Base-by-base conservation (phyloP, 768 basidiomycete species). In the Naganishia vishniacii region DNA sequence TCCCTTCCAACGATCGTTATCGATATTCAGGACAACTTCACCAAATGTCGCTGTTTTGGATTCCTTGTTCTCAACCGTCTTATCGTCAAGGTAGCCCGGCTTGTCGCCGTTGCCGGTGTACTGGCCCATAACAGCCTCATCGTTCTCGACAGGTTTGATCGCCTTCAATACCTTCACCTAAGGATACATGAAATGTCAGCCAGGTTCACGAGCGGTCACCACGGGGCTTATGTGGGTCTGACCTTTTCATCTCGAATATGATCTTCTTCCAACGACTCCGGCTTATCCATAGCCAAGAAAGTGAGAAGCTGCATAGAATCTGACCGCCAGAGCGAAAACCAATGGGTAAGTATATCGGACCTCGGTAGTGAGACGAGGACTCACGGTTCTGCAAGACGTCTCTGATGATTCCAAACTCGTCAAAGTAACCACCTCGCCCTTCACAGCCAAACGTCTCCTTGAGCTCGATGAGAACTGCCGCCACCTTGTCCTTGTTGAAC, bases 351-450 rank as follows among this genome's bases (percentile, higher is more conserved):
- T n/a, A n/a, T n/a, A n/a, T n/a, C n/a, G n/a, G n/a, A n/a, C n/a
- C n/a, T n/a, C n/a, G n/a, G n/a, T n/a, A 47, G 29, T 46, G 26
- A 3, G 15, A 18, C 4, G 45, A 18, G 20, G 61, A 67, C 62
- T 63, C 37, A 67, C 67, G 65, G 47, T 69, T 67, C 51, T 67
- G 68, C 41, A 66, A 45, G 28, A 69, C 65, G 32, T 69, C 68
- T 28, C 68, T 40, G 20, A 69, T 61, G 47, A 69, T 69, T 42
- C 68, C 68, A 62, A 69, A 69, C 49, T 69, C 68, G 59, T 69
- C 68, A 59, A 69, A 69, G 53, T 69, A 69, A 18, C 68, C 68
- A 46, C 68, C 68, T 62, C 68, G 61, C 25, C 68, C 68, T 23
- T 69, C 68, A 37, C 65, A 66, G 6, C 68, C 68, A 44, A 69